Evolutionary conservation across 805 yeast species (phyloP).

Genomic region (Saccharomycopsis fodiens): DNA sequence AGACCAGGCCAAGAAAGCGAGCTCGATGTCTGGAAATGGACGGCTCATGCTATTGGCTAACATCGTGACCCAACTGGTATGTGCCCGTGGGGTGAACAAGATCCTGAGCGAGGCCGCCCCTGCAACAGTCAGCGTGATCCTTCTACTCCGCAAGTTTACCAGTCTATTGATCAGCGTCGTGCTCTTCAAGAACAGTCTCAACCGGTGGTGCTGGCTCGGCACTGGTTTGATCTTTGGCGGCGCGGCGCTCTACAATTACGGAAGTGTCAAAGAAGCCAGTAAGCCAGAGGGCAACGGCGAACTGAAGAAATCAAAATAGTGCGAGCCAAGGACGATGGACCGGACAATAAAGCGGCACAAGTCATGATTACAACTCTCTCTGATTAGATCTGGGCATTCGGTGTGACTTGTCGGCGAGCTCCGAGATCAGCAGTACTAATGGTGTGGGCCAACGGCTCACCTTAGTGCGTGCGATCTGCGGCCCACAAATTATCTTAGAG

Average conservation of each 20-base stretch:
- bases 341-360: background rate
- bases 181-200: conserved; percentile 41
- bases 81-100: conserved; percentile 62
- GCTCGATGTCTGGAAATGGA: conserved; percentile 23
- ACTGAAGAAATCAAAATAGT: background rate
- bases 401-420: no score
- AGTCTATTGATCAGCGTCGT: conserved; percentile 50
- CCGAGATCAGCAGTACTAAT: no score
- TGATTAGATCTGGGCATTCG: no score
- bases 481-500: no score
- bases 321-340: background rate
- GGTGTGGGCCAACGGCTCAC: no score
- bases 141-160: conserved; percentile 53
- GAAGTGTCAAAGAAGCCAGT: background rate
- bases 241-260: conserved; percentile 37
- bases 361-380: background rate
- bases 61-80: conserved; percentile 47
- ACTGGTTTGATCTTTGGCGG: conserved; percentile 47
- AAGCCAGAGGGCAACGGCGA: background rate
- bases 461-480: no score
- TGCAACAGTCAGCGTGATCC: conserved; percentile 51
- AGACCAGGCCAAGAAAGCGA: background rate
- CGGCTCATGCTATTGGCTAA: conserved; percentile 32
- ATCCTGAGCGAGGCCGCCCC: conserved; percentile 54
- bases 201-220: conserved; percentile 37